A percentile compares a stretch with the other conserved stretches of the same genome.
These are phyloP conservation scores for Tinospora cordifolia DNA, from an alignment of 164 flowering plant species.

Conservation along the genomic window DNA sequence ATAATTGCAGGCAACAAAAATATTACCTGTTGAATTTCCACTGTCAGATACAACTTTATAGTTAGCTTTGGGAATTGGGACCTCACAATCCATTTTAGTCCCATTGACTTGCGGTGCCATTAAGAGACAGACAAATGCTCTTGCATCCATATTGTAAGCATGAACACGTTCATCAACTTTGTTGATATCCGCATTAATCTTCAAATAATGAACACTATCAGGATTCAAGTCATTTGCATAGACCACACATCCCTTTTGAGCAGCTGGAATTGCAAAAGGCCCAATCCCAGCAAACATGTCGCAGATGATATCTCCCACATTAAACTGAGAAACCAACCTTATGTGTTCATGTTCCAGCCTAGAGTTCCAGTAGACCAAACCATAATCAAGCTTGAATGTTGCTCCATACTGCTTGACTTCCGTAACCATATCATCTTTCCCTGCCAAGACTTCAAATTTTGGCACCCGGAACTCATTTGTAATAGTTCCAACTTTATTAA, in stretches of 20 bases:
- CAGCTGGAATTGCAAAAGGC: conserved; percentile 96
- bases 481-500: conserved; percentile 90
- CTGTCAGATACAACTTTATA: conserved; percentile 22
- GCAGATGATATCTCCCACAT: conserved; percentile 71
- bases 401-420: conserved; percentile 96
- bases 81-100: conserved; percentile 22
- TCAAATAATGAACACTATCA: conserved; percentile 65
- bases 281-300: conserved; percentile 99
- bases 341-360: conserved; percentile 93
- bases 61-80: conserved; percentile 17
- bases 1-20: neutral
- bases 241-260: conserved; percentile 88
- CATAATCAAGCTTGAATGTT: conserved; percentile 88
- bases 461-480: conserved; percentile 96
- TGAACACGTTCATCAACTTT: conserved; percentile 58
- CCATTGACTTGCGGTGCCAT: conserved; percentile 40
- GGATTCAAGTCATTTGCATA: conserved; percentile 96
- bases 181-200: conserved; percentile 76
- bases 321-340: conserved; percentile 70
- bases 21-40: conserved; percentile 27
- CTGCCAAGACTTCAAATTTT: conserved; percentile 85
- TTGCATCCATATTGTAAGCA: conserved; percentile 81
- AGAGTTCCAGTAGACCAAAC: conserved; percentile 97
- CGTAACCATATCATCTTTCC: conserved; percentile 71
- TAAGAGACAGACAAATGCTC: conserved; percentile 56